These are phyloP conservation scores for Huntiella omanensis DNA, from an alignment of 2,329 filamentous ascomycete genomes.

Conservation along the genomic window DNA sequence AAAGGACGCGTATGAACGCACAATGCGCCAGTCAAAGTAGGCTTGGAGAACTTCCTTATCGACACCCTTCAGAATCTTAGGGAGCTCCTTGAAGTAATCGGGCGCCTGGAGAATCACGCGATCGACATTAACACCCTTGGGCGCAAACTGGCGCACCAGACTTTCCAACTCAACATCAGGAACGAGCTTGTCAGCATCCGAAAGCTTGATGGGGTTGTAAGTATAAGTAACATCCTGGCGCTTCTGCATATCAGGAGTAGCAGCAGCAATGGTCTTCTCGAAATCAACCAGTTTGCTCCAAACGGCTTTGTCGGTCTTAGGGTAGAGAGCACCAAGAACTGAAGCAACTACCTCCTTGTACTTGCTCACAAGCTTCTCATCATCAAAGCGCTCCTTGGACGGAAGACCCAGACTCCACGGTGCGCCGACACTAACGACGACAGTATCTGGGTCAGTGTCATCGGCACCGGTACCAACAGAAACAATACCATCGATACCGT, in stretches of 20 bases:
- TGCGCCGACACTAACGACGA: slow-evolving; percentile 24
- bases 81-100: slow-evolving; percentile 38
- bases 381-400: slow-evolving; percentile 40
- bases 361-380: slow-evolving; percentile 29
- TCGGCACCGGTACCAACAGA: slow-evolving; percentile 22
- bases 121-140: slow-evolving; percentile 17
- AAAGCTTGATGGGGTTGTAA: slow-evolving; percentile 43
- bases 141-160: slow-evolving; percentile 30
- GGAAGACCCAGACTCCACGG: slow-evolving; percentile 37
- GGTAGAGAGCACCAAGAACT: slow-evolving; percentile 17
- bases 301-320: slow-evolving; percentile 19
- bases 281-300: slow-evolving; percentile 31
- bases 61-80: slow-evolving; percentile 33
- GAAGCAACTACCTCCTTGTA: slow-evolving; percentile 23
- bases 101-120: slow-evolving; percentile 41
- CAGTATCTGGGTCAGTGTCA: slow-evolving; percentile 22
- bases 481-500: slow-evolving; percentile 24
- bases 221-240: slow-evolving; percentile 44
- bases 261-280: slow-evolving; percentile 40
- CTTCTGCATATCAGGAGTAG: slow-evolving; percentile 38
- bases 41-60: slow-evolving; percentile 35
- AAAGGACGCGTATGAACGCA: slow-evolving; percentile 30
- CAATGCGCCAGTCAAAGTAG: slow-evolving; percentile 47
- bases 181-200: slow-evolving; percentile 33
- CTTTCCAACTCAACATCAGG: slow-evolving; percentile 36